Evolutionary conservation across 208 protist species (phyloP).

Genomic region (Trichomonas tenax): DNA sequence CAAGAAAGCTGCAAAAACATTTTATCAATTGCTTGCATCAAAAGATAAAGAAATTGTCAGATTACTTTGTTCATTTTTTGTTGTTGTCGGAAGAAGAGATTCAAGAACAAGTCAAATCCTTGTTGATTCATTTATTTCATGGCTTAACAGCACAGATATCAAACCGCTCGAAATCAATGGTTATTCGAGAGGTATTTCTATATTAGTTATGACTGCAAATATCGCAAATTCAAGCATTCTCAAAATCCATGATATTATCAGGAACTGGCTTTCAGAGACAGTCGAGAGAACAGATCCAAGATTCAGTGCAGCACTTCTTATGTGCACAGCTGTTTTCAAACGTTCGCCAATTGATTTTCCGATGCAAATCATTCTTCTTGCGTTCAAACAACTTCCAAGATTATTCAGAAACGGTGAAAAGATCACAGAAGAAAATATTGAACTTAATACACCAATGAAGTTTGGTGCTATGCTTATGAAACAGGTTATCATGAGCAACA

Average conservation of each 20-base stretch:
- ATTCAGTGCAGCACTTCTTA: not conserved
- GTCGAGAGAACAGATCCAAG: not conserved
- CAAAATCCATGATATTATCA: not conserved
- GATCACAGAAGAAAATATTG: not conserved
- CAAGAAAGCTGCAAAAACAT: not conserved
- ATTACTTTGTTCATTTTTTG: not conserved
- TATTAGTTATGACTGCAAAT: not conserved
- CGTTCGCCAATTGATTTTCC: not conserved
- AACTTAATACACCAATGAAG: not conserved
- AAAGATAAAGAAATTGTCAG: not conserved
- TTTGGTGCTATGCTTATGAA: not conserved
- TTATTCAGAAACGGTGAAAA: not conserved
- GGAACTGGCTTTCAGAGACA: not conserved
- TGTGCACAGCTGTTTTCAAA: not conserved
- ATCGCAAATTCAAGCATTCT: not conserved
- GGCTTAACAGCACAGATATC: not conserved
- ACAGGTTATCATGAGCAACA: not conserved
- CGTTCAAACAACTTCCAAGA: not conserved
- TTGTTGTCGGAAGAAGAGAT: not conserved
- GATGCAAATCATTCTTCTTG: not conserved
- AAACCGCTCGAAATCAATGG: not conserved
- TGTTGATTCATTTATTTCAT: not conserved
- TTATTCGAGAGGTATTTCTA: not conserved
- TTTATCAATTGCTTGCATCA: not conserved
- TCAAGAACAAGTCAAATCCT: not conserved